Base-by-base conservation (phyloP, 2,329 filamentous ascomycete genomes). In the Simplicillium sp. region DNA sequence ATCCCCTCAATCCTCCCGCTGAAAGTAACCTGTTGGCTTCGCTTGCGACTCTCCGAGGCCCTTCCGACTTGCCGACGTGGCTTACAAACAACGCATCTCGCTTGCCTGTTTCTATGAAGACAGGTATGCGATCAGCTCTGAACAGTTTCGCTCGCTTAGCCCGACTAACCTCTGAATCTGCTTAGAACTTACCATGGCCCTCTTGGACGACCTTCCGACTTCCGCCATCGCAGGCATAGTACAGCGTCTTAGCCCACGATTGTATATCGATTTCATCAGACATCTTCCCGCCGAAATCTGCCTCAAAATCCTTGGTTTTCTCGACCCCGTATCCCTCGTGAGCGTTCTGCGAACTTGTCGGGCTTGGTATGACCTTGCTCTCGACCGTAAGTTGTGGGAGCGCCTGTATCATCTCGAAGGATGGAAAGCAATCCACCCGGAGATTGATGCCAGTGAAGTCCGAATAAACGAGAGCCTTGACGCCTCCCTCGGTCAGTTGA, bases 191-290 rank as follows among this genome's bases (percentile, higher is more conserved):
- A 84, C 85, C 33, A 87, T 90, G 64, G 73, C 77, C 36, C 73
- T 95, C 17, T 71, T 96, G 41, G 77, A 82, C 44, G 81, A 83
- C 42, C 70, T 96, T 20, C 85, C 84, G 14, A 94, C 87, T 1
- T 84, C 84, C 7, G 77, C 81, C 40, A 81, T 96, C 44, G 81
- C 84, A 38, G 73, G 82, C 35, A 85, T 96, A 40, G 86, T 95
- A 36, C 77, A 89, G 41, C 77, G 82, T 47, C 67, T 95, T 14
- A 84, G 82, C 46, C 86, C 88, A 4, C 75, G 89, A 39, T 80
- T 97, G 3, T 89, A 96, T 61, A 90, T 96, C 64, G 87, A 98
- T 62, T 95, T 95, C 41, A 80, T 95, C 34, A 70, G 78, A 48
- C 80, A 87, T 53, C 76, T 98, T 1, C 92, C 92, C 0, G 80